phyloP scores from a whole-genome alignment of 305 asterid species.

The Rubia peregrina region DNA sequence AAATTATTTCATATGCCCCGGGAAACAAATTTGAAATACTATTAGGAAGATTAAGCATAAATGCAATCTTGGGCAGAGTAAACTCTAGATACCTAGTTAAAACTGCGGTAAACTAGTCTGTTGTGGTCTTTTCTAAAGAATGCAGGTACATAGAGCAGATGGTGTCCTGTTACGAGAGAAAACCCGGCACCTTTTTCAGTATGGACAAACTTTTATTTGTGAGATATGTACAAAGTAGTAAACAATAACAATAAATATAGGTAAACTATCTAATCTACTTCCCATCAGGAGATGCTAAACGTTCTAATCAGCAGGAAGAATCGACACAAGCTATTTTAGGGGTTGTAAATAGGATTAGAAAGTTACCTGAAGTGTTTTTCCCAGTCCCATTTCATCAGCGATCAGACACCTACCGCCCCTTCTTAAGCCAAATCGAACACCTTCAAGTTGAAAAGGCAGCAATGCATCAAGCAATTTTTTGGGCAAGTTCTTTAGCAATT shows the following conservation, averaged over 20 bases:
- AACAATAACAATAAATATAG: neutral
- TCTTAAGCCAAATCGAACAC: conserved; percentile 74
- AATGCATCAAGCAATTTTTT: conserved; percentile 43
- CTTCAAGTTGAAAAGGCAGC: conserved; percentile 89
- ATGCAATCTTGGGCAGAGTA: neutral
- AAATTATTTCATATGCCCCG: neutral
- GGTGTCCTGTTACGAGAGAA: no score
- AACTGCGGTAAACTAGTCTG: neutral
- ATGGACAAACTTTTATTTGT: neutral
- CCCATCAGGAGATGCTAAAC: neutral
- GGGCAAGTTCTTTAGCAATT: conserved; percentile 62
- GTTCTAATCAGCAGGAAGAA: neutral
- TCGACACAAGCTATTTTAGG: conserved; percentile 8
- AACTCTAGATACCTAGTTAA: neutral
- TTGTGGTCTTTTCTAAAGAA: neutral
- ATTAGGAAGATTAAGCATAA: neutral
- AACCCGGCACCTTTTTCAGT: neutral
- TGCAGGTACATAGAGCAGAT: neutral
- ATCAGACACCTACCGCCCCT: conserved; percentile 95
- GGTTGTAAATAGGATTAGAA: neutral
- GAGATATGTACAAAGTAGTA: neutral
- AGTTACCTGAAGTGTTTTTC: conserved; percentile 86
- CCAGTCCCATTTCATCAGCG: conserved; percentile 99
- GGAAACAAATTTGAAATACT: neutral
- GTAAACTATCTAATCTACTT: neutral